A percentile compares a stretch with the other conserved stretches of the same genome.
These are phyloP conservation scores for Micromonas pusilla DNA, from an alignment of 139 green algal species.

Conservation along the genomic window DNA sequence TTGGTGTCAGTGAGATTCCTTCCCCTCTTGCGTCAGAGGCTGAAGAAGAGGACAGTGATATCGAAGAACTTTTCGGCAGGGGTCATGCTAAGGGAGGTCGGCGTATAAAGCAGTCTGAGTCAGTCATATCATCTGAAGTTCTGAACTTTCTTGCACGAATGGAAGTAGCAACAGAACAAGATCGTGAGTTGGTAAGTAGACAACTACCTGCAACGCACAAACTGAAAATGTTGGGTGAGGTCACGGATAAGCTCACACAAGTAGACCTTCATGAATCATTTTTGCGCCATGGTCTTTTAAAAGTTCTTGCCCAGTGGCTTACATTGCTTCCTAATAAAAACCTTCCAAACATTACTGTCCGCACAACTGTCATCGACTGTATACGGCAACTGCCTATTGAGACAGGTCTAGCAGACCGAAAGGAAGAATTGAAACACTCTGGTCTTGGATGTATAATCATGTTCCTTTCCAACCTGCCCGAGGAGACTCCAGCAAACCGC, in stretches of 20 bases:
- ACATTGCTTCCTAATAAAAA: constrained; percentile 12
- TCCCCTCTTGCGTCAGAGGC: constrained; percentile 5
- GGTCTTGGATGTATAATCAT: constrained; percentile 13
- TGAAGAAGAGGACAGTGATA: constrained; percentile 3
- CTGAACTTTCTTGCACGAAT: constrained; percentile 16
- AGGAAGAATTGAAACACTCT: constrained; percentile 16
- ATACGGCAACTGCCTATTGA: constrained; percentile 1
- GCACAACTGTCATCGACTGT: constrained; percentile 7
- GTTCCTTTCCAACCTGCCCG: constrained; percentile 10
- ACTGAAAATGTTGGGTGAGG: constrained; percentile 8
- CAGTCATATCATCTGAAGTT: not conserved
- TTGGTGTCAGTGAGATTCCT: too few species aligned
- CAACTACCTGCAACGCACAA: constrained; percentile 2
- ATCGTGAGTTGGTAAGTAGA: not conserved
- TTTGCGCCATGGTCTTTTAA: constrained; percentile 2
- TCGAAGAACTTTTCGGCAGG: not conserved
- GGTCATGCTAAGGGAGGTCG: not conserved
- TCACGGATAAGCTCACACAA: constrained; percentile 7
- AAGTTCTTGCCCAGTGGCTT: constrained; percentile 10
- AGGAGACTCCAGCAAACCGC: constrained; percentile 13
- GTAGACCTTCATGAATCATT: constrained; percentile 5
- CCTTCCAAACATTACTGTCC: constrained; percentile 18
- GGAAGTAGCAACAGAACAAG: constrained; percentile 17
- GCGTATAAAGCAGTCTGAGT: not conserved
- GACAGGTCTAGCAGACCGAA: constrained; percentile 7